Evolutionary conservation across 257 asterid genomes (phyloP), one percentile per base, ranked within the genome.

Genomic region (Nicotiana attenuata): DNA sequence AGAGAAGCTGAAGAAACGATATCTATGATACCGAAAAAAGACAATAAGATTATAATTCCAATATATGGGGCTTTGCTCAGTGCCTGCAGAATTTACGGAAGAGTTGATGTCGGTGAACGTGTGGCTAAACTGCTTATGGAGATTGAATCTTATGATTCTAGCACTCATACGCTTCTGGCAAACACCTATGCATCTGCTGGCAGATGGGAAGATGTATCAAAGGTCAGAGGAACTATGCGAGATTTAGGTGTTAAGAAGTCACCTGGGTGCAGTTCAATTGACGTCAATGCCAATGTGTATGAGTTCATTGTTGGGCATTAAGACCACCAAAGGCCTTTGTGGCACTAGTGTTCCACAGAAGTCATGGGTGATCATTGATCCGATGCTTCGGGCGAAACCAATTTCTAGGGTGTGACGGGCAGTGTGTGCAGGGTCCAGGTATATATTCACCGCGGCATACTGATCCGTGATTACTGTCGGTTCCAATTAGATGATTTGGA

Each of bases 51-150:
- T 77, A 68, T 88, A 4, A 67, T 90, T 87, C 93, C 95, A 56
- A 89, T 93, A 45, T 95, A 91, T 78, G 90, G 96, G 33, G 88
- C 99, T 82, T 85, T 95, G 88, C 97, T 95, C 33, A 89, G 95
- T 80, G 97, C 98, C 61, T 95, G 99, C 86, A 88, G 97, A 87
- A 91, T 77, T 79, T 88, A 91, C 78, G 97, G 89, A 10, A 85
- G 91, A 75, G 86, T 95, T 65, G 88, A 89, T 80, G 85, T 92
- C 88, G 98, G 93, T 14, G 97, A 93, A 85, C 92, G 92, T 9
- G 83, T 93, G 56, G 94, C 94, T 10, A 86, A 91, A 71, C 80
- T 87, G 86, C 91, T 91, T 60, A 81, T 83, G 80, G 90, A 85
- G 75, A 85, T 90, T 14, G 91, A 90, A 78, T 86, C 88, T 13